Percentiles rank a stretch among this genome's conserved stretches.
phyloP scores from a whole-genome alignment of 495 filamentous ascomycete genomes.

The Aspergillus mulundensis region DNA sequence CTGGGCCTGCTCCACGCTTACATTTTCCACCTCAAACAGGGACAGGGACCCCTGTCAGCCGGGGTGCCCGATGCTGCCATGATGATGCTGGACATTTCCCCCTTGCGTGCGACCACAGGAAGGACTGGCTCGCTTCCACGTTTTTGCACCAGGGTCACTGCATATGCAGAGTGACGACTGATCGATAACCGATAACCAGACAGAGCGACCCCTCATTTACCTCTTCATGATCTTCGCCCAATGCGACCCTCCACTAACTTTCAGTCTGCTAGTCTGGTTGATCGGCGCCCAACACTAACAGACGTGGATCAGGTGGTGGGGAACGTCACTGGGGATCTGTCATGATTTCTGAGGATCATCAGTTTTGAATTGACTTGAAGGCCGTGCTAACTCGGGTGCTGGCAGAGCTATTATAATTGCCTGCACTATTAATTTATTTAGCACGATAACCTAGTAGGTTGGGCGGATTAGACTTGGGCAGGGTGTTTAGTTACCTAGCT shows the following conservation, averaged over 20 bases:
- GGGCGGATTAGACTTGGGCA: no score
- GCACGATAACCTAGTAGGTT: no score
- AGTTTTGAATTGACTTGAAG: neutral
- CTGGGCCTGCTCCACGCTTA: neutral
- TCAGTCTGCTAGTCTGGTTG: neutral
- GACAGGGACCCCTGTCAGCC: slow-evolving; percentile 1
- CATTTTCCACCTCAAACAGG: neutral
- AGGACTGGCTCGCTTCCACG: slow-evolving; percentile 10
- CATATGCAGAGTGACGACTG: slow-evolving; percentile 3
- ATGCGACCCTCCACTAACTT: neutral
- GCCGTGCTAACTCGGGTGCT: neutral
- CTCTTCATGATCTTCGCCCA: neutral
- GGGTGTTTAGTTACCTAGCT: no score
- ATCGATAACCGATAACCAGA: neutral
- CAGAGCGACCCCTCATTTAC: no score
- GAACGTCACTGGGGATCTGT: slow-evolving; percentile 1
- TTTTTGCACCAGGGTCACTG: slow-evolving; percentile 1
- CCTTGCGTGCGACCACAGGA: slow-evolving; percentile 13
- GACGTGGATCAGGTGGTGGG: neutral
- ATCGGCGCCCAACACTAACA: neutral
- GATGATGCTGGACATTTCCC: neutral
- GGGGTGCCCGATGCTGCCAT: slow-evolving; percentile 10
- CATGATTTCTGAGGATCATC: slow-evolving; percentile 8
- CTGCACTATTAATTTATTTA: slow-evolving; percentile 13
- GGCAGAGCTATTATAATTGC: slow-evolving; percentile 18